Percentiles rank a stretch among this genome's conserved stretches.
Evolutionary conservation across 164 flowering plant genomes (phyloP).

Genomic region (Sextonia rubra): DNA sequence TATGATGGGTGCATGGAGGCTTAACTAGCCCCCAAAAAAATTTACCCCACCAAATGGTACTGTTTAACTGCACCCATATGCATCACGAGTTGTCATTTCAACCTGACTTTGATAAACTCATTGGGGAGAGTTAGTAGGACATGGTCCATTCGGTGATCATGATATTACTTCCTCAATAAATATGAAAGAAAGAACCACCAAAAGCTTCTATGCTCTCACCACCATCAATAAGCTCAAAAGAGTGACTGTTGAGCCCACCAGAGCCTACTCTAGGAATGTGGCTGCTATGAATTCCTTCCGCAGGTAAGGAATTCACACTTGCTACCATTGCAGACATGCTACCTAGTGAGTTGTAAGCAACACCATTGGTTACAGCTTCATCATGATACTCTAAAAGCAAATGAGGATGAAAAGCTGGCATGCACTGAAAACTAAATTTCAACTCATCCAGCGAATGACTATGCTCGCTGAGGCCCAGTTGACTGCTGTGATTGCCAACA

Average conservation of each 20-base stretch:
- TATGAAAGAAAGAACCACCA: neutral
- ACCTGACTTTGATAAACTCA: too few relatives aligned
- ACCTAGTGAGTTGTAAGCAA: constrained; percentile 38
- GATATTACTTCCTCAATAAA: too few relatives aligned
- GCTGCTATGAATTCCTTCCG: constrained; percentile 40
- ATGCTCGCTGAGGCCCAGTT: constrained; percentile 32
- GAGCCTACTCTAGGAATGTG: constrained; percentile 35
- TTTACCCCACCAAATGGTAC: too few relatives aligned
- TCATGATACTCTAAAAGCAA: constrained; percentile 62
- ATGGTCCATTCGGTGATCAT: too few relatives aligned
- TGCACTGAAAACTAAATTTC: constrained; percentile 37
- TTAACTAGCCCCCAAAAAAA: too few relatives aligned
- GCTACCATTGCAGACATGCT: constrained; percentile 27
- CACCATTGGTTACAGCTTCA: constrained; percentile 39
- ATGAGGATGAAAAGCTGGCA: constrained; percentile 27
- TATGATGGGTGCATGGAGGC: too few relatives aligned
- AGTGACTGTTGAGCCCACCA: constrained; percentile 28
- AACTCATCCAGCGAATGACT: constrained; percentile 33
- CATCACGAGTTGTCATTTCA: too few relatives aligned
- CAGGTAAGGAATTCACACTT: constrained; percentile 24
- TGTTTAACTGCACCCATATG: too few relatives aligned
- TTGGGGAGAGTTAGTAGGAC: too few relatives aligned
- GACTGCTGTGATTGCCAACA: constrained; percentile 23
- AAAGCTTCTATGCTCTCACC: constrained; percentile 30
- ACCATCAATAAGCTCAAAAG: constrained; percentile 37